Base-by-base conservation (phyloP, 345 rosid species). In the Schrenkiella parvula region DNA sequence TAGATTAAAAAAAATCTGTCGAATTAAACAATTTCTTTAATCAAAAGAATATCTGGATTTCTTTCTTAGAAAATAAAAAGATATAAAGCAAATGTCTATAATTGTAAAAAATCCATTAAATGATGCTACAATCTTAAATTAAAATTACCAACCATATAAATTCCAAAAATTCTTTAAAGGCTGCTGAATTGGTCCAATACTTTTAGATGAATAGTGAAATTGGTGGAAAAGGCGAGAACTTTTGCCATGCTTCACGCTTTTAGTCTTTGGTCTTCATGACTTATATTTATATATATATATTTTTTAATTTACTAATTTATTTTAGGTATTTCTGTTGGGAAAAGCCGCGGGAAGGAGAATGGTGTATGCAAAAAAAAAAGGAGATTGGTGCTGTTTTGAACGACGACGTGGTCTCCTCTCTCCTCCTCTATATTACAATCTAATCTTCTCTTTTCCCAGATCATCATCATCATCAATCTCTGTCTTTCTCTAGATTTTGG, bases 311-410 rank as follows among this genome's bases (percentile, higher is more conserved):
- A 66, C 19, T 48, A 75, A 68, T 6, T 50, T 50, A 67, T 1
- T 51, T 38, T 62, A 76, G 65, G 69, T 69, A 37, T 46, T 43
- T 69, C 53, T 69, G 75, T 69, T 75, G 58, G 64, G 51, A 69
- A 68, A n/a, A 75, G 25, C 70, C 70, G 74, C 70, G 79, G 74
- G 79, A 75, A 75, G 55, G 51, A 68, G 68, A 75, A 74, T 42
- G 38, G 50, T 43, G 64, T 64, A 64, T 44, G 77, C n/a, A n/a
- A n/a, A n/a, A 41, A 31, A 52, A 41, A 32, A 52, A 18, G 57
- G 31, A 14, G 56, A 6, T 53, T 44, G 44, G 25, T 76, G 18
- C 32, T 54, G 56, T 62, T 62, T 62, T 61, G 53, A 69, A 61
- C 64, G 64, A 76, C 71, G 64, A 60, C 79, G 14, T 52, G 25